Base-by-base conservation (phyloP, 331 rosid species). In the Malus hybrid region DNA sequence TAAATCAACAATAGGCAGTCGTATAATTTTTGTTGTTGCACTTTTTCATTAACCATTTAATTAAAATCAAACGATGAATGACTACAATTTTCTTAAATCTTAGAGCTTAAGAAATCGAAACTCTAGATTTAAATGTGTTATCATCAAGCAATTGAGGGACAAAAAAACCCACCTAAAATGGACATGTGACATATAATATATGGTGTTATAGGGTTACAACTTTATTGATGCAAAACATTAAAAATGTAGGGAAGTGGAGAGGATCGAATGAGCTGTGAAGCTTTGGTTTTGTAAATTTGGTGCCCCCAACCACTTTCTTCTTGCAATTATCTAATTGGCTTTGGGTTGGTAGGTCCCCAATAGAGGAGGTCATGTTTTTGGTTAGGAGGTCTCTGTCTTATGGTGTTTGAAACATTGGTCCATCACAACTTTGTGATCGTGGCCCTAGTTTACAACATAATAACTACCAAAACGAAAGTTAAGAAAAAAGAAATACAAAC, bases 371-470 rank as follows among this genome's bases (percentile, higher is more conserved):
- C 24, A 31, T 74, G 69, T 78, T 36, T 79, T 71, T 29, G 79
- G 86, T 72, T 83, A 76, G 73, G 67, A 36, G 15, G 83, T 82
- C 86, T 54, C 61, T 66, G 6, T 74, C 85, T 19, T 20, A 39
- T 68, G 55, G 65, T 69, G 33, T 77, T 62, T 82, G 71, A 44
- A 80, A 84, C 76, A 75, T 36, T 75, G 70, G 81, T 50, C 55
- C 55, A 48, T 48, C 56, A 15, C 56, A 50, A 50, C n/a, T 50
- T 50, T 2, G 56, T 50, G 56, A 50, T 50, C n/a, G 3, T 71
- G 85, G 81, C 71, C 75, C 80, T 81, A 81, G 85, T 81, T 56
- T n/a, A 50, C 69, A 72, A 81, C 78, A 59, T 54, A 76, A 81
- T 81, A 74, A 81, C 74, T 18, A 76, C 84, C 60, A 16, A n/a